Evolutionary conservation across 257 asterid genomes (phyloP).

Genomic region (Ilex aquifolium): DNA sequence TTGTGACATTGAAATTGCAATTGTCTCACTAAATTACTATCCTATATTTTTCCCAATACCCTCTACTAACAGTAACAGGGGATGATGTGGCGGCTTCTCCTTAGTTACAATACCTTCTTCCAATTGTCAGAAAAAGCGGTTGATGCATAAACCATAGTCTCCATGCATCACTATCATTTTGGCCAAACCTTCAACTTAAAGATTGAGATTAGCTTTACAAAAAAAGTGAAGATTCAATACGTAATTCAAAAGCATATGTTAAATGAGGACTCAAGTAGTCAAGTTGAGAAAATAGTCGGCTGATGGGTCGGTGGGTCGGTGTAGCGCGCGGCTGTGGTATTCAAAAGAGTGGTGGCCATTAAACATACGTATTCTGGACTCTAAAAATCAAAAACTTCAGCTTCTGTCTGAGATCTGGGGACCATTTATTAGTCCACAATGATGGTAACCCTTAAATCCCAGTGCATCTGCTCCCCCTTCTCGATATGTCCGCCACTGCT

Average conservation of each 20-base stretch:
- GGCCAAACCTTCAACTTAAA: too few species aligned
- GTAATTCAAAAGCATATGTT: constrained; percentile 10
- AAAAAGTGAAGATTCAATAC: neutral
- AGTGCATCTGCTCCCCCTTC: constrained; percentile 22
- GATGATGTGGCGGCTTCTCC: too few species aligned
- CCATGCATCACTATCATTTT: too few species aligned
- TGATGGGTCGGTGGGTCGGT: constrained; percentile 5
- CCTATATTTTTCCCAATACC: too few species aligned
- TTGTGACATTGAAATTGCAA: too few species aligned
- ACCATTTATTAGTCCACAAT: constrained; percentile 46
- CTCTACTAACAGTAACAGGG: too few species aligned
- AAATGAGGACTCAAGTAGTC: constrained; percentile 4
- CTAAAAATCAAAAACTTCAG: constrained; percentile 17
- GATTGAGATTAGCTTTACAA: too few species aligned
- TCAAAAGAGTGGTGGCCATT: constrained; percentile 5
- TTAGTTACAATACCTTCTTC: too few species aligned
- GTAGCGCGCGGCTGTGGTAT: constrained; percentile 8
- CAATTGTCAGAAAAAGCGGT: too few species aligned
- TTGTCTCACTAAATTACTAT: too few species aligned
- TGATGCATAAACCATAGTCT: too few species aligned
- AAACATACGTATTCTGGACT: constrained; percentile 21
- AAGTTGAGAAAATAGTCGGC: neutral
- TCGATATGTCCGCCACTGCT: constrained; percentile 33
- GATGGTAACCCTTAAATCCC: constrained; percentile 19
- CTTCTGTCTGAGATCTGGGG: constrained; percentile 46